Evolutionary conservation across 768 basidiomycete genomes (phyloP).

Genomic region (Boletus subparvulus): DNA sequence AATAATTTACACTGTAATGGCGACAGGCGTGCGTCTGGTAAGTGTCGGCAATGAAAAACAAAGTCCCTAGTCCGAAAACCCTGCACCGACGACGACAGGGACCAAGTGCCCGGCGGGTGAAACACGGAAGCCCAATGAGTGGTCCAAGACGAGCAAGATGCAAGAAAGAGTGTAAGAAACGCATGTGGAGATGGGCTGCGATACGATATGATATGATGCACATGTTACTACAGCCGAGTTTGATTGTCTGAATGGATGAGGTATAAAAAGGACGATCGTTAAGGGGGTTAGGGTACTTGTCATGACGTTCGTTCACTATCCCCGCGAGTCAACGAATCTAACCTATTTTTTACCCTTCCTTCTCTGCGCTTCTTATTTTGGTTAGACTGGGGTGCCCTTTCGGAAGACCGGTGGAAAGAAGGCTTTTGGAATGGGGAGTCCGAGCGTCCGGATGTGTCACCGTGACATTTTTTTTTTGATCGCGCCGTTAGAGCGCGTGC

Average conservation of each 20-base stretch:
- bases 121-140: no score
- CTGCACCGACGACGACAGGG: no score
- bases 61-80: no score
- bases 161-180: no score
- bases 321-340: not conserved
- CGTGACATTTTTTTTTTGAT: not conserved
- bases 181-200: no score
- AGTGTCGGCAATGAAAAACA: no score
- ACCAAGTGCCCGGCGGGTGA: no score
- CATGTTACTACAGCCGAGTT: not conserved
- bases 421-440: slow-evolving; percentile 6
- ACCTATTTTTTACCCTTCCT: not conserved
- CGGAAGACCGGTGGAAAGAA: not conserved
- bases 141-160: no score
- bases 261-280: not conserved
- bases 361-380: not conserved
- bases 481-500: slow-evolving; percentile 38
- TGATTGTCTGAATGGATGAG: not conserved
- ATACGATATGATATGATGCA: not conserved
- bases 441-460: not conserved
- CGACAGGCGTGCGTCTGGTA: no score
- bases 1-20: no score
- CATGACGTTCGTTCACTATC: slow-evolving; percentile 9
- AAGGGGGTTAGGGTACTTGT: not conserved
- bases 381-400: not conserved